A percentile compares a stretch with the other conserved stretches of the same genome.
These are phyloP conservation scores for Clavispora phyllophila DNA, from an alignment of 805 yeast species.

Conservation along the genomic window DNA sequence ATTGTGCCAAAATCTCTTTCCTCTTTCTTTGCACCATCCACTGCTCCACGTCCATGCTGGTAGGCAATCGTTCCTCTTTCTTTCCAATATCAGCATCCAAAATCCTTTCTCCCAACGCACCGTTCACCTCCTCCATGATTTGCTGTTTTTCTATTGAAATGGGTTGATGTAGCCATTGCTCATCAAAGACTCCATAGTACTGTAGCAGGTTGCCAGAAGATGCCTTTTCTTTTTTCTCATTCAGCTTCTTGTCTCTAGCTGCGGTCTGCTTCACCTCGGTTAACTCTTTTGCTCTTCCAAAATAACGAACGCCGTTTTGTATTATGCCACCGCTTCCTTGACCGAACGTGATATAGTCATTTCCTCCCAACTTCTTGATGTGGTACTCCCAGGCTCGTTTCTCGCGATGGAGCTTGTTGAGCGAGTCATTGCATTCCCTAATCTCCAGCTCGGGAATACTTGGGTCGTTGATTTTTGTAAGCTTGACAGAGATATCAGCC, in stretches of 20 bases:
- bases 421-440: constrained; percentile 67
- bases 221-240: constrained; percentile 17
- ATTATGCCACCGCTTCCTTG: constrained; percentile 17
- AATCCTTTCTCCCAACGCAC: constrained; percentile 8
- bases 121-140: constrained; percentile 10
- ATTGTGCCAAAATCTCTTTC: constrained; percentile 35
- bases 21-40: constrained; percentile 45
- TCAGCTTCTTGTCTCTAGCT: constrained; percentile 13
- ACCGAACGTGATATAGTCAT: constrained; percentile 46
- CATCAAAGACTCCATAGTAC: constrained; percentile 44
- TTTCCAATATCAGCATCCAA: not conserved
- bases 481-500: constrained; percentile 56
- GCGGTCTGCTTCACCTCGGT: constrained; percentile 51
- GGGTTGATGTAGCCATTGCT: constrained; percentile 4
- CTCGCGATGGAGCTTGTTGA: constrained; percentile 64
- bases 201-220: constrained; percentile 6
- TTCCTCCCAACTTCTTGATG: constrained; percentile 67
- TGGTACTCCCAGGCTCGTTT: constrained; percentile 75
- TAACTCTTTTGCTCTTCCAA: constrained; percentile 77
- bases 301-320: constrained; percentile 61
- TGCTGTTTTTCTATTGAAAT: constrained; percentile 4
- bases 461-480: constrained; percentile 60
- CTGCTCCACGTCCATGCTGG: constrained; percentile 36
- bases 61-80: constrained; percentile 18
- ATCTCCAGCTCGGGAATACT: constrained; percentile 53